These are phyloP conservation scores for Hypericum androsaemum DNA, from an alignment of 345 rosid genomes.

Conservation along the genomic window DNA sequence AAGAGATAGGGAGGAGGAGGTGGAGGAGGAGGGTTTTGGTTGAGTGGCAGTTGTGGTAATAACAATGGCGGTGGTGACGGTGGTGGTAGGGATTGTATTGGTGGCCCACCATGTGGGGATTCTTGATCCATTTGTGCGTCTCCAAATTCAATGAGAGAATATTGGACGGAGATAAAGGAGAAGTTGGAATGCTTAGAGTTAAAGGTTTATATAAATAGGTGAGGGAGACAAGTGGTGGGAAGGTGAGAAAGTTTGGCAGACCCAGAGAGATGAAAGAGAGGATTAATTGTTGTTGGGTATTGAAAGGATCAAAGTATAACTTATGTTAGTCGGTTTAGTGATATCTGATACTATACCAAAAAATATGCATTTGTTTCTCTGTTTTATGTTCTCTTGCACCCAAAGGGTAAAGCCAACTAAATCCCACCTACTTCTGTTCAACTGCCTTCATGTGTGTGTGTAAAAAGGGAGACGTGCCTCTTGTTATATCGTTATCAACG, in stretches of 20 bases:
- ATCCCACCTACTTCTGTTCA: conserved; percentile 57
- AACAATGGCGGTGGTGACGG: conserved; percentile 11
- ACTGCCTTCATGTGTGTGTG: conserved; percentile 29
- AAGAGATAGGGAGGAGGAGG: conserved; percentile 13
- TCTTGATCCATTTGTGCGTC: not conserved
- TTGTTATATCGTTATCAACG: conserved; percentile 28
- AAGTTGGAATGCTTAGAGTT: conserved; percentile 23
- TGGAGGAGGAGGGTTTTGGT: conserved; percentile 8
- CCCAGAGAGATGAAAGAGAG: conserved; percentile 12
- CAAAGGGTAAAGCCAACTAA: conserved; percentile 40
- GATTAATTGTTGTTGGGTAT: not conserved
- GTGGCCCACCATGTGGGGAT: conserved; percentile 30
- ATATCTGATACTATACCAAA: too few relatives aligned
- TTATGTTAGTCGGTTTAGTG: too few relatives aligned
- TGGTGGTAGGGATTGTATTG: not conserved
- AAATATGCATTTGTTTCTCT: not conserved
- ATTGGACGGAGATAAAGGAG: conserved; percentile 20
- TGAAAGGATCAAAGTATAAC: conserved; percentile 4
- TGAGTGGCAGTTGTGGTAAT: conserved; percentile 15
- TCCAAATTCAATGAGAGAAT: conserved; percentile 2
- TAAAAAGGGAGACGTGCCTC: conserved; percentile 23
- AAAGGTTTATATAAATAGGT: too few relatives aligned
- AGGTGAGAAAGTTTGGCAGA: conserved; percentile 8
- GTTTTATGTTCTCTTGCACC: conserved; percentile 11
- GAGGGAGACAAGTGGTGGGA: too few relatives aligned